phyloP scores from a whole-genome alignment of 257 asterid species.

The Scutellaria galericulata region DNA sequence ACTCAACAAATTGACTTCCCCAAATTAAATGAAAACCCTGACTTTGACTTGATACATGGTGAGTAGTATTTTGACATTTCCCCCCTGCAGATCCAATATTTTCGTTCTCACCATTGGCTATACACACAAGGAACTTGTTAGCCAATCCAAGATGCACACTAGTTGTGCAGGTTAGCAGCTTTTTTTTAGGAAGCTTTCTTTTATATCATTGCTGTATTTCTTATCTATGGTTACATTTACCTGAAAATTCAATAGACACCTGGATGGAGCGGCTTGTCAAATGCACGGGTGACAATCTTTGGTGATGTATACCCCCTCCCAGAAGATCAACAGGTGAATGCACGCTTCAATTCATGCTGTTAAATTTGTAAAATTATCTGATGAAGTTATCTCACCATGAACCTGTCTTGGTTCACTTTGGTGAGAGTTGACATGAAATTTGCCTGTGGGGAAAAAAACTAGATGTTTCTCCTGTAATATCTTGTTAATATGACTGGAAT shows the following conservation, averaged over 20 bases:
- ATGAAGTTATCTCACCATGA: neutral
- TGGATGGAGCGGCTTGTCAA: constrained; percentile 99
- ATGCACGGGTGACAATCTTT: constrained; percentile 93
- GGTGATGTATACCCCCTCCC: constrained; percentile 95
- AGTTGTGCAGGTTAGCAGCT: constrained; percentile 82
- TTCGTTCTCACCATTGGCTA: constrained; percentile 96
- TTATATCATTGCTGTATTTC: constrained; percentile 27
- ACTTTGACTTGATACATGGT: constrained; percentile 2
- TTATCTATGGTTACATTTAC: constrained; percentile 33
- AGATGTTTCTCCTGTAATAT: neutral
- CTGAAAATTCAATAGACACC: constrained; percentile 62
- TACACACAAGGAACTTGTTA: constrained; percentile 95
- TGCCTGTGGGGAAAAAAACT: neutral
- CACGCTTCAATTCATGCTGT: constrained; percentile 29
- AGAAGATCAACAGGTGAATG: constrained; percentile 83
- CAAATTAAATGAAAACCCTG: neutral
- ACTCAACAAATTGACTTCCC: too few relatives aligned
- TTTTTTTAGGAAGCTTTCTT: constrained; percentile 19
- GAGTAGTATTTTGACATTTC: constrained; percentile 26
- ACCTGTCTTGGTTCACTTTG: neutral
- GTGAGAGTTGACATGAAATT: neutral
- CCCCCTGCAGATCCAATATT: constrained; percentile 80
- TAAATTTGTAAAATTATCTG: constrained; percentile 1
- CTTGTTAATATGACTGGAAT: neutral
- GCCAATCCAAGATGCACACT: constrained; percentile 92